Base-by-base conservation (phyloP, 805 yeast genomes). In the Zygosaccharomyces pseudorouxii region DNA sequence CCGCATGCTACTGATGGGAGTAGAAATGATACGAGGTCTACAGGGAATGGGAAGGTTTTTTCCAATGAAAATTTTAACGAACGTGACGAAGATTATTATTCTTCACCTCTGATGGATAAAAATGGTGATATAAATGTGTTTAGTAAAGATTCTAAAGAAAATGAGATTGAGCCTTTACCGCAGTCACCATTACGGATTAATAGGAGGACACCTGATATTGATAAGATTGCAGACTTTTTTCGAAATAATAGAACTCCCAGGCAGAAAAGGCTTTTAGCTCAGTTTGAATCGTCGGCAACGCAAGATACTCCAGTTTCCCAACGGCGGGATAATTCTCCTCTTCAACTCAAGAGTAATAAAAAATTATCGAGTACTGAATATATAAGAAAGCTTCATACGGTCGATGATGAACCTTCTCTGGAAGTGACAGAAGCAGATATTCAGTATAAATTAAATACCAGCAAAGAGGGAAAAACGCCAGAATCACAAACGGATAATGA, bases 181-280 rank as follows among this genome's bases (percentile, higher is more conserved):
- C 43, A 29, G 29, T 45, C 47, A 11, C 47, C 49, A 3, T 29
- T 39, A 28, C 36, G 36, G 31, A 46, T 46, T 25, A 59, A 59
- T 42, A 54, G 42, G 38, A 55, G 59, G 19, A 60, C 68, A 7
- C 68, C 67, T 3, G 60, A 62, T 45, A 42, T 63, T 2, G 56
- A 58, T 18, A 55, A 57, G 38, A 54, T 64, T 27, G 54, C 60
- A 3, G 55, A 55, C 22, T 64, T 58, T 39, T 56, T 63, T 41
- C 57, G 53, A 37, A 47, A 45, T 3, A 52, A 53, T 19, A 54
- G 46, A 23, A 50, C 61, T 2, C 54, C 60, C 7, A 46, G 42
- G 5, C 54, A 49, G 27, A 50, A 47, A 14, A 54, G 48, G 18
- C 35, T 55, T 4, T 31, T 55, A 7, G 30, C 40, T 2, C 51